Conservation (phyloP, 257 asterid species). For the Echites panduratus region DNA sequence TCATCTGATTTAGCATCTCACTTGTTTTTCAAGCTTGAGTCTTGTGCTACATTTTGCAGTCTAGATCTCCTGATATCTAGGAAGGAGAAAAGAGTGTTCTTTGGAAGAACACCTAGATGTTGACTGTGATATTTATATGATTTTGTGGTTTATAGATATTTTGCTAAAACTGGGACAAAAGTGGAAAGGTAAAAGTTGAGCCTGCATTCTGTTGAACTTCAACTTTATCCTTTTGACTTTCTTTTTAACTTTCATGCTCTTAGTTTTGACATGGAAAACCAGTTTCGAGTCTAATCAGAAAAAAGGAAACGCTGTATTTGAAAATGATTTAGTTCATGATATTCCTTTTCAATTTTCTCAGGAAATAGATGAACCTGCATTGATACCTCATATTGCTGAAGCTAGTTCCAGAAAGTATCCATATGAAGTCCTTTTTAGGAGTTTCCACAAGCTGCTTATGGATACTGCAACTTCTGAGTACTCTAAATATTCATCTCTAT, state of each 20-base stretch:
- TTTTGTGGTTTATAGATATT: neutral
- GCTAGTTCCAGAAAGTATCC: constrained; percentile 94
- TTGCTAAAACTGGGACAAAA: neutral
- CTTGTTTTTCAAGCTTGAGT: neutral
- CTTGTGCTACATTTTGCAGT: neutral
- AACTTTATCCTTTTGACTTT: neutral
- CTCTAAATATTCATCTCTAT: constrained; percentile 15
- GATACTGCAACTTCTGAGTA: constrained; percentile 99
- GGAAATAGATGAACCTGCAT: constrained; percentile 98
- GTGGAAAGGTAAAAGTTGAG: neutral
- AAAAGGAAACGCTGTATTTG: neutral
- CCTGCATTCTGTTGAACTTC: neutral
- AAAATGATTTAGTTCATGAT: constrained; percentile 1
- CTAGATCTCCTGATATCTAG: too few relatives aligned
- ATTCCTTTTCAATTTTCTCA: constrained; percentile 26
- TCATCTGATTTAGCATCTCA: neutral
- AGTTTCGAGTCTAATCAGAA: neutral
- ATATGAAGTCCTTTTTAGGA: constrained; percentile 99
- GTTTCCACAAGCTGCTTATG: constrained; percentile 97
- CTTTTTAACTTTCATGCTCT: neutral
- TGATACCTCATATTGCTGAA: constrained; percentile 99
- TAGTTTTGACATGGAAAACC: neutral
- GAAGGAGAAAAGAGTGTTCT: too few relatives aligned
- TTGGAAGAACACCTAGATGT: too few relatives aligned
- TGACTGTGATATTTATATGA: too few relatives aligned